Evolutionary conservation across 805 yeast genomes (phyloP).

Genomic region (Monosporozyma aerobia): DNA sequence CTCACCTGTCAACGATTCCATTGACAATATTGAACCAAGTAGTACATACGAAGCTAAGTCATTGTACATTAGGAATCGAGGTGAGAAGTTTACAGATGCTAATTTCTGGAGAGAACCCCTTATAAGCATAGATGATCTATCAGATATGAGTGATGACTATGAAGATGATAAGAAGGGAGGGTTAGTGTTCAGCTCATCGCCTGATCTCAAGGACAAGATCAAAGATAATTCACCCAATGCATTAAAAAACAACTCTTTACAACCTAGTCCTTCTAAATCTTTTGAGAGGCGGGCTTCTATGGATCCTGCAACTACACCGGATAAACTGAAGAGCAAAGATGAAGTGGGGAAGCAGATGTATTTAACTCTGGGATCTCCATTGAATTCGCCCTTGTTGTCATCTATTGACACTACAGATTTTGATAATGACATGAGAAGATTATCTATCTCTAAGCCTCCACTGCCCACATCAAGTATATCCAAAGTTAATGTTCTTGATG

Average conservation of each 20-base stretch:
- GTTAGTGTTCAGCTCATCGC: conserved; percentile 2
- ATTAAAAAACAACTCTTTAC: not conserved
- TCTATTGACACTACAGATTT: conserved; percentile 11
- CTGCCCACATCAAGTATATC: conserved; percentile 18
- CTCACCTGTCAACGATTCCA: conserved; percentile 17
- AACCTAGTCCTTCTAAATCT: not conserved
- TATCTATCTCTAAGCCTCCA: conserved; percentile 15
- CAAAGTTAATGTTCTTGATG: conserved; percentile 19
- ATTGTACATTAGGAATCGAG: conserved; percentile 20
- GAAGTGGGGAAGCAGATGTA: conserved; percentile 26
- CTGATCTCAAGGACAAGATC: conserved; percentile 5
- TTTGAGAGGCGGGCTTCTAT: not conserved
- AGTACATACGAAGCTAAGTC: conserved; percentile 13
- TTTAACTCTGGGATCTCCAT: conserved; percentile 29
- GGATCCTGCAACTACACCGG: not conserved
- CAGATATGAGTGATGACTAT: conserved; percentile 39
- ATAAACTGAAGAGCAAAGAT: not conserved
- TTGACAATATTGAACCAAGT: conserved; percentile 11
- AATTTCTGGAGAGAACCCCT: conserved; percentile 89
- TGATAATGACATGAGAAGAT: conserved; percentile 10
- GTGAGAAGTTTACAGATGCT: conserved; percentile 62
- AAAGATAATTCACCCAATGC: not conserved
- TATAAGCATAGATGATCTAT: conserved; percentile 48
- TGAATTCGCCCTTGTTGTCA: conserved; percentile 24
- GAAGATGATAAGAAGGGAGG: conserved; percentile 12